Base-by-base conservation (phyloP, 2,329 filamentous ascomycete species). In the Botrytis porri region DNA sequence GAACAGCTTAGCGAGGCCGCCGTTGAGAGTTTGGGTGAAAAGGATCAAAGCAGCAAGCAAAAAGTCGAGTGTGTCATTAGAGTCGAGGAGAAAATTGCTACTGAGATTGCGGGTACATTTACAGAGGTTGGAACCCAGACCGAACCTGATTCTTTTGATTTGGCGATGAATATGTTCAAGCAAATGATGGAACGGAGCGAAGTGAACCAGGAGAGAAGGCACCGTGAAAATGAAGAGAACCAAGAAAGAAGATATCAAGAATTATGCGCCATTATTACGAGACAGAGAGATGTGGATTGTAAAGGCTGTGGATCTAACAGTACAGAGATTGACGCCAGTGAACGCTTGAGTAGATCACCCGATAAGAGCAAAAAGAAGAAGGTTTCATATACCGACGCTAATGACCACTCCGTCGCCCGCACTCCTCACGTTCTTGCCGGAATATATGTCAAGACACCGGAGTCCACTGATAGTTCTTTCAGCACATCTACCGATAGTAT, bases 301-400 rank as follows among this genome's bases (percentile, higher is more conserved):
- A 12, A 61, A 37, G 6, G 0, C 0, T 20, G 1, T 7, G 20
- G 0, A 39, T 39, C 9, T 4, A 9, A 0, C 20, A 61, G 59
- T 61, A 1, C 32, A 37, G 32, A 61, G 18, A 7, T 8, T 14
- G 4, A 39, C 22, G 8, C 1, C 0, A 25, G 59, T 22, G 20
- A 61, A 39, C 37, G 5, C 3, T 37, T 8, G 5, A 37, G 9
- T 14, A 3, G 5, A 37, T 12, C 10, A 6, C 0, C 3, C 4
- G 59, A 61, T 8, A 10, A 60, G 32, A 37, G 9, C 18, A 57
- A 18, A 57, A 12, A 32, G 1, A 25, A 22, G 9, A 29, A 2
- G n/a, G n/a, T n/a, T n/a, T n/a, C n/a, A n/a, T n/a, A 32, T 32
- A 12, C 10, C 25, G n/a, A 57, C 12, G 9, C 14, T 16, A 12